Evolutionary conservation across 108 stramenopile genomes (phyloP).

Genomic region (Discostella pseudostelligera): DNA sequence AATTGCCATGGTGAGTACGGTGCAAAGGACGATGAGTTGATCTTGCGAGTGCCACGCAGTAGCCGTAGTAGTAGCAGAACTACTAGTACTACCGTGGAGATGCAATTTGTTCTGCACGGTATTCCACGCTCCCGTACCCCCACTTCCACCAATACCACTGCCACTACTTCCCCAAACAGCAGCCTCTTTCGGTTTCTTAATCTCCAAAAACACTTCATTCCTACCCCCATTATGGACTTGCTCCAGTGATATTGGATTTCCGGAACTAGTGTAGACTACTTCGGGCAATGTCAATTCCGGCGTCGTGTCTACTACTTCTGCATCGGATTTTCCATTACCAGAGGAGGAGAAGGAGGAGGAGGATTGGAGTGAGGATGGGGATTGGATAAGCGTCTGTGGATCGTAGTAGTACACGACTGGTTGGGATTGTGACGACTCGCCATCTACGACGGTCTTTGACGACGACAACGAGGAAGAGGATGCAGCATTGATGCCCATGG

Average conservation of each 20-base stretch:
- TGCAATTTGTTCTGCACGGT: slow-evolving; percentile 2
- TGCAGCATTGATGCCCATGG: slow-evolving; percentile 1
- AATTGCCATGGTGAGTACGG: slow-evolving; percentile 84
- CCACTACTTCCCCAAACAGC: slow-evolving; percentile 17
- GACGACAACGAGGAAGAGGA: background rate
- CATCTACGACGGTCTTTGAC: background rate
- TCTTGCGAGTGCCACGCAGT: slow-evolving; percentile 40
- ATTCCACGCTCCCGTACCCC: background rate
- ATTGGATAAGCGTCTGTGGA: slow-evolving; percentile 10
- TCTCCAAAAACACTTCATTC: slow-evolving; percentile 36
- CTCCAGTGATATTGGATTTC: slow-evolving; percentile 7
- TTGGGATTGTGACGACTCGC: background rate
- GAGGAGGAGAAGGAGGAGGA: too few relatives aligned
- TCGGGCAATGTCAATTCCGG: slow-evolving; percentile 42
- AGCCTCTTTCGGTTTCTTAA: slow-evolving; percentile 7
- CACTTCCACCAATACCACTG: background rate
- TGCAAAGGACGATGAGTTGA: slow-evolving; percentile 72
- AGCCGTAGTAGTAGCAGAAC: background rate
- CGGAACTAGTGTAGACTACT: slow-evolving; percentile 25
- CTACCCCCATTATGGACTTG: slow-evolving; percentile 27
- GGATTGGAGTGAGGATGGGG: background rate
- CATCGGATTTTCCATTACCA: background rate
- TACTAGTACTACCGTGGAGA: background rate
- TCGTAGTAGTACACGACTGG: slow-evolving; percentile 40
- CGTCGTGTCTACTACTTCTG: background rate